Evolutionary conservation across 1,284 basidiomycete genomes (phyloP), one percentile per base, ranked within the genome.

Genomic region (Coriolopsis trogii): DNA sequence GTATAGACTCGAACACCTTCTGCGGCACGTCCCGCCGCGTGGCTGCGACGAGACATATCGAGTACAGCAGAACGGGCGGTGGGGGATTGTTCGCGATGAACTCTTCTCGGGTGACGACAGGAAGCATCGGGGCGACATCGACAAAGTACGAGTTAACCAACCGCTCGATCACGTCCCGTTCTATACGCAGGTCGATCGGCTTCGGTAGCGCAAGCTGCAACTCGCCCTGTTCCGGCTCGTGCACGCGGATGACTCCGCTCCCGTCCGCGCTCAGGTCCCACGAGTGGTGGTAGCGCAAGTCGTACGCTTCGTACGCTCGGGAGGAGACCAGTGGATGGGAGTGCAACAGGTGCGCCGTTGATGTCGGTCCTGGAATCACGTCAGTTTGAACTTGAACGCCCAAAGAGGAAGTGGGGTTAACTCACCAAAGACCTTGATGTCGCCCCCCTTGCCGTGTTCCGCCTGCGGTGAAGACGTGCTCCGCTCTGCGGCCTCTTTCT

Each of bases 91-190:
- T 81, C 16, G 85, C 81, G 50, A 96, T 74, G 65, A 98, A 97
- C 67, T 98, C 95, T 40, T 82, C 79, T 65, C 89, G 84, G 15
- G 91, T 92, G 52, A 98, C 81, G 59, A 98, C 80, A 18, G 95
- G 95, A 54, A 96, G 82, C 41, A 93, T 76, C n/a, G 89, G 90
- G 1, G 89, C 84, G 43, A 96, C 79, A 36, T 93, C 85, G 18
- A 81, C 79, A 70, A 98, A 98, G 74, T 95, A 98, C 18, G 86
- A 84, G 72, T 98, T 98, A 65, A 96, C 80, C 48, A 97, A 82
- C 49, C 82, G 79, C 63, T 95, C 87, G 63, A 95, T 79, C 59
- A 89, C 77, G 44, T 91, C 85, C n/a, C 85, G 83, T 63, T 90
- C 88, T 52, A 92, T 77, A 39, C 79, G 83, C 59, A 85, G 68